These are phyloP conservation scores for Cryptosporidium sp. DNA, from an alignment of 169 alveolate species.

Conservation along the genomic window DNA sequence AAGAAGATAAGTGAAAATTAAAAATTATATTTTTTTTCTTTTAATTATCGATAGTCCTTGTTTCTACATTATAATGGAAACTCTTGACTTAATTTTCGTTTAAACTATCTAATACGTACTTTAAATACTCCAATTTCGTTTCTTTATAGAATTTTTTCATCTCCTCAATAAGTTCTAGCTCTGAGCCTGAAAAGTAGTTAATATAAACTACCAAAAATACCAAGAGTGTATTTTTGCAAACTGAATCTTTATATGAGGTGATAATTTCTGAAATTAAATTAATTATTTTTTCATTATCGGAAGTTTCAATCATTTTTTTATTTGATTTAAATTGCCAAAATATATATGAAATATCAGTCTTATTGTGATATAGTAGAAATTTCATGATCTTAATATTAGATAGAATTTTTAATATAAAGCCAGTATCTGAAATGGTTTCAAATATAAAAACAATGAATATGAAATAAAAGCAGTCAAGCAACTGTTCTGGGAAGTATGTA, in stretches of 20 bases:
- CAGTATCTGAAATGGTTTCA: neutral
- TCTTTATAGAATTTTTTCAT: constrained; percentile 1
- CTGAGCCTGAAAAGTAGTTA: constrained; percentile 2
- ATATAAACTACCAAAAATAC: neutral
- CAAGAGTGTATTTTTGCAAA: neutral
- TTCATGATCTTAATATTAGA: constrained; percentile 35
- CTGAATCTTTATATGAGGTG: neutral
- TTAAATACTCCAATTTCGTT: neutral
- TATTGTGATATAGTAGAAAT: neutral
- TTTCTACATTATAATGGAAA: neutral
- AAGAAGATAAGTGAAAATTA: constrained; percentile 7
- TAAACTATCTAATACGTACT: neutral
- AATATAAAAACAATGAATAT: neutral
- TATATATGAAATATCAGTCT: neutral
- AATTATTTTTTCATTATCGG: neutral
- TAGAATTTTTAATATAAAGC: neutral
- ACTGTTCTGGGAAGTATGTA: neutral
- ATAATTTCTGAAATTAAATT: neutral
- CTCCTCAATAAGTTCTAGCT: neutral
- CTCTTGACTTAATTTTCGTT: neutral
- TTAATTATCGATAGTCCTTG: neutral
- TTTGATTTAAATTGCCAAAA: neutral
- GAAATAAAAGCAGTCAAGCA: constrained; percentile 43
- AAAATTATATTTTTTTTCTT: too few relatives aligned
- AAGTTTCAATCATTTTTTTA: neutral